Evolutionary conservation across 805 yeast genomes (phyloP).

Genomic region (Candida sonorensis): DNA sequence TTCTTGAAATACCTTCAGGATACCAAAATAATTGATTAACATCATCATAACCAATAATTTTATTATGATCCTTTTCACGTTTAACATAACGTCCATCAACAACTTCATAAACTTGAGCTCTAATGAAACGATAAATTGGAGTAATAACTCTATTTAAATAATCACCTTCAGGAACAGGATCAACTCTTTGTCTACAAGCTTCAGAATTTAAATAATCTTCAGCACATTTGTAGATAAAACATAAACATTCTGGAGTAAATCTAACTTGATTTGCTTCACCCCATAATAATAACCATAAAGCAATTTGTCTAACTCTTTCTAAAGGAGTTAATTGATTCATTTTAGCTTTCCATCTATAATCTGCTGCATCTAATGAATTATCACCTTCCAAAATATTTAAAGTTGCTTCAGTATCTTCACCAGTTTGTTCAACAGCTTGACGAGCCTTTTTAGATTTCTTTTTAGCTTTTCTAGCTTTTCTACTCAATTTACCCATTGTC

Average conservation of each 20-base stretch:
- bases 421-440: slow-evolving; percentile 59
- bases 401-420: slow-evolving; percentile 53
- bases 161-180: slow-evolving; percentile 85
- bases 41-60: slow-evolving; percentile 90
- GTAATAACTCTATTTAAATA: slow-evolving; percentile 87
- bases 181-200: slow-evolving; percentile 80
- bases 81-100: slow-evolving; percentile 76
- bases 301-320: slow-evolving; percentile 73
- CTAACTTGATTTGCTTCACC: slow-evolving; percentile 94
- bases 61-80: slow-evolving; percentile 80
- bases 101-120: slow-evolving; percentile 77
- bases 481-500: slow-evolving; percentile 67
- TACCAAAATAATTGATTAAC: slow-evolving; percentile 99
- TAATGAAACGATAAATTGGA: slow-evolving; percentile 75
- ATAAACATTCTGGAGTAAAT: slow-evolving; percentile 82
- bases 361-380: slow-evolving; percentile 79
- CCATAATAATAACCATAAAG: slow-evolving; percentile 72
- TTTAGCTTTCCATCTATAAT: slow-evolving; percentile 74
- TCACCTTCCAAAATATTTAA: slow-evolving; percentile 71
- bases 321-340: slow-evolving; percentile 69
- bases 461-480: slow-evolving; percentile 75
- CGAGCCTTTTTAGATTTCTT: slow-evolving; percentile 75
- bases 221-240: slow-evolving; percentile 94
- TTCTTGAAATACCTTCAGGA: slow-evolving; percentile 96
- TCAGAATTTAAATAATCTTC: slow-evolving; percentile 84